Conservation (phyloP, 148 eudicot species). For the Camellia sinensis region DNA sequence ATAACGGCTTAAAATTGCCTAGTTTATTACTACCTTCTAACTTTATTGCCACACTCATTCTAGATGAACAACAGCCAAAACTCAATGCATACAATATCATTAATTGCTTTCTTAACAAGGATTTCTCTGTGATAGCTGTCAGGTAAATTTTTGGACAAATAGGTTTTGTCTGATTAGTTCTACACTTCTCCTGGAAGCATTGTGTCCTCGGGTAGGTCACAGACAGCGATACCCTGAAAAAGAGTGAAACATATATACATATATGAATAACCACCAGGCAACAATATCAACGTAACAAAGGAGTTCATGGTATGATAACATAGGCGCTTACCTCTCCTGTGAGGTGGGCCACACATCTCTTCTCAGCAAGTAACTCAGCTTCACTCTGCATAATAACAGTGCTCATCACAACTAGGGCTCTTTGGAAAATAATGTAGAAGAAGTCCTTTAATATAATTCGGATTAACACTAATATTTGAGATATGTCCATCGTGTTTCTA, state of each 20-base stretch:
- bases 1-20: neutral
- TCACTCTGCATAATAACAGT: slow-evolving; percentile 59
- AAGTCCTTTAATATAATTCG: neutral
- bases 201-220: slow-evolving; percentile 85
- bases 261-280: neutral
- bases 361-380: slow-evolving; percentile 90
- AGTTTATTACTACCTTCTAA: neutral
- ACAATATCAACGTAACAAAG: neutral
- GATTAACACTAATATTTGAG: too few relatives aligned
- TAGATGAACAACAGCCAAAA: neutral
- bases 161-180: neutral
- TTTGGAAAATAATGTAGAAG: neutral
- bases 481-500: neutral
- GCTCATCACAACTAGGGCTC: neutral
- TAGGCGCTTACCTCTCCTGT: slow-evolving; percentile 71
- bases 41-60: neutral
- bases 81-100: neutral
- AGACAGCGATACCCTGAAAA: slow-evolving; percentile 70
- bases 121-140: slow-evolving; percentile 2
- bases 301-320: neutral
- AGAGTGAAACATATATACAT: neutral
- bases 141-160: neutral
- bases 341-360: slow-evolving; percentile 90
- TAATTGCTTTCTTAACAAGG: slow-evolving; percentile 2
- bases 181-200: slow-evolving; percentile 96